Percentiles rank a stretch among this genome's conserved stretches.
phyloP scores from a whole-genome alignment of 2,329 filamentous ascomycete genomes.

The Pseudogymnoascus sp. region DNA sequence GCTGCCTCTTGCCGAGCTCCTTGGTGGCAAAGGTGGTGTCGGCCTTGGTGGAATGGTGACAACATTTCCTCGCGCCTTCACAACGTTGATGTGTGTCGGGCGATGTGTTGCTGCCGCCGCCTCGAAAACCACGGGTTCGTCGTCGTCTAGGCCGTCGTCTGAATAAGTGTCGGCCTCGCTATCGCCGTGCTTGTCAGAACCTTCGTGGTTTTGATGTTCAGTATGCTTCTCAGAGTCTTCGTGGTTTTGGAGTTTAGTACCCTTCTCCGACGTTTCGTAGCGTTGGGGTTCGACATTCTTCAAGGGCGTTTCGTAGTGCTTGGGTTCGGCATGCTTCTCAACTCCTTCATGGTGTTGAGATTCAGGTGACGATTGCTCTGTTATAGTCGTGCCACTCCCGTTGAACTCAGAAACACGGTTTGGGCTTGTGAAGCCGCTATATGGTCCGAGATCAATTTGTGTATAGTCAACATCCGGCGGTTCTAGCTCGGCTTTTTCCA shows the following conservation, averaged over 20 bases:
- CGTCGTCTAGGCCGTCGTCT: conserved; percentile 40
- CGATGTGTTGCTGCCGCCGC: conserved; percentile 50
- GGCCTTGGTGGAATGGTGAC: conserved; percentile 80
- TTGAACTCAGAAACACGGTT: conserved; percentile 20
- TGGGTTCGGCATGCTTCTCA: conserved; percentile 27
- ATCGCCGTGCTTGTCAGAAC: conserved; percentile 32
- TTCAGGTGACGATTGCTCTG: conserved; percentile 17
- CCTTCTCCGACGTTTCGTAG: conserved; percentile 25
- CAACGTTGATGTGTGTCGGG: conserved; percentile 25
- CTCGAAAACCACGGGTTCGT: conserved; percentile 63
- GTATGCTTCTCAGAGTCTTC: conserved; percentile 28
- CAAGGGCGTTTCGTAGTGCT: conserved; percentile 23
- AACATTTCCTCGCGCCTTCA: conserved; percentile 60
- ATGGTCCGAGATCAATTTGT: conserved; percentile 44
- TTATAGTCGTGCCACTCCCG: conserved; percentile 12
- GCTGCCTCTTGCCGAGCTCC: conserved; percentile 53
- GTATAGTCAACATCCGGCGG: conserved; percentile 51
- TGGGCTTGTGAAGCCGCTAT: conserved; percentile 20
- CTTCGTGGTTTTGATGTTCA: conserved; percentile 25
- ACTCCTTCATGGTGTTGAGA: conserved; percentile 22
- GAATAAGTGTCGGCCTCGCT: conserved; percentile 41
- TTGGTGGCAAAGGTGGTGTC: conserved; percentile 61
- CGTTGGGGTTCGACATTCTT: conserved; percentile 28
- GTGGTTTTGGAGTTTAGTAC: conserved; percentile 26
- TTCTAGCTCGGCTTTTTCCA: conserved; percentile 34